Base-by-base conservation (phyloP, 768 basidiomycete species). In the Suillus hirtellus region DNA sequence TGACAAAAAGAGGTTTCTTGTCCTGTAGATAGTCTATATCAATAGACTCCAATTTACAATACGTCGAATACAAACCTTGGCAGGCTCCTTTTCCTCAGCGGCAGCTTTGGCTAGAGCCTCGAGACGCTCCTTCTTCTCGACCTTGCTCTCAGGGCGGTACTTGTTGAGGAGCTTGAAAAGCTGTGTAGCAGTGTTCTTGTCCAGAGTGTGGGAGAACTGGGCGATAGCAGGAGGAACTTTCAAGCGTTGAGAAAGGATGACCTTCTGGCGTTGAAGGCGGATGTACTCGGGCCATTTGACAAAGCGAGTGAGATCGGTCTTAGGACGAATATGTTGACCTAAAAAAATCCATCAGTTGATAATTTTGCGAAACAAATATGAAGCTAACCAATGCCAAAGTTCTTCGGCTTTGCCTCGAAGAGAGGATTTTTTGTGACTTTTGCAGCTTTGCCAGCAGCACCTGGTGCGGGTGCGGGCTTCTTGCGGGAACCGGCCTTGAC, bases 201-300 rank as follows among this genome's bases (percentile, higher is more conserved):
- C 96, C 74, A 99, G 84, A 52, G 95, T 95, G 86, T 90, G 85
- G n/a, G 89, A 87, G 85, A 99, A 98, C 77, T 99, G 96, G 55
- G 95, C 93, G 71, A 99, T 96, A 70, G 96, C 93, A 46, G 96
- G 96, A 68, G 96, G 96, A 34, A 97, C 95, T 86, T 99, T 99
- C 70, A 99, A 84, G 72, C 96, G 93, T 81, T 98, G 95, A 86
- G 92, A 82, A 65, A 99, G 89, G 80, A 99, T 96, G 73, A 98
- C 94, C 83, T 98, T 98, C 80, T 98, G 95, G 75, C 96, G 89
- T 75, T 99, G 96, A 53, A 99, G 90, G 74, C 95, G 93, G 70
- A 99, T 88, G 74, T 99, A 99, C 82, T 96, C 94, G 70, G 96
- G 96, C 96, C 96, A 99, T 79, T 97, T 98, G 81, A 98, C 93